Base-by-base conservation (phyloP, 176 grass and related monocot genomes). In the Raddia guianensis region DNA sequence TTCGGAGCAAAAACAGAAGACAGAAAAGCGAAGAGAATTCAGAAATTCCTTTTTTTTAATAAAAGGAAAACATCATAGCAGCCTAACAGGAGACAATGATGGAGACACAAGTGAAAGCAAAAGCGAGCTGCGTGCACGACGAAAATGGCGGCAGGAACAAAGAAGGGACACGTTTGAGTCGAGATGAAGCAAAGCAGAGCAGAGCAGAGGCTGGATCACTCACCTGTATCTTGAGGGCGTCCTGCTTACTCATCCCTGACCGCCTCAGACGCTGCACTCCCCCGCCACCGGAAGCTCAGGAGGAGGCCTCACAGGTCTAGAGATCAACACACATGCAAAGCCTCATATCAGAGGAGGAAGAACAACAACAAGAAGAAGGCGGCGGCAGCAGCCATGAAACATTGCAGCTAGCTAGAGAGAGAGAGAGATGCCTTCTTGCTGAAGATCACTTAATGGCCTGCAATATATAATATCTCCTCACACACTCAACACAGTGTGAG, bases 221-320 rank as follows among this genome's bases (percentile, higher is more conserved):
- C 20, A 94, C 91, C 91, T 94, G 82, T 53, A 91, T 88, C 77
- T 77, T 88, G 85, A 91, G 68, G 52, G 86, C 56, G 1, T 83
- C 83, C 64, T 94, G 85, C 81, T 74, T 88, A 77, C 83, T 86
- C 91, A 94, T 94, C 42, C 60, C 64, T 83, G 77, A 82, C 48
- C 40, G 46, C 81, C 75, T 64, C 68, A 72, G 80, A 68, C 32
- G 63, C 56, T 7, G n/a, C 53, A 13, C 55, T n/a, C 56, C 55
- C 18, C 49, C 20, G 49, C 85, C 66, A 52, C 50, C 79, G 63
- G 13, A 83, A 49, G 68, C 82, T 19, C 81, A 37, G 55, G 52
- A 76, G 34, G 61, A 76, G 45, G 64, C 60, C 81, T 78, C 82
- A 74, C 80, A 82, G 83, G 89, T 86, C 90, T 89, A 79, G 33